Evolutionary conservation across 1,284 basidiomycete genomes (phyloP), one percentile per base, ranked within the genome.

Genomic region (Austroboletus olivaceoglutinosus): DNA sequence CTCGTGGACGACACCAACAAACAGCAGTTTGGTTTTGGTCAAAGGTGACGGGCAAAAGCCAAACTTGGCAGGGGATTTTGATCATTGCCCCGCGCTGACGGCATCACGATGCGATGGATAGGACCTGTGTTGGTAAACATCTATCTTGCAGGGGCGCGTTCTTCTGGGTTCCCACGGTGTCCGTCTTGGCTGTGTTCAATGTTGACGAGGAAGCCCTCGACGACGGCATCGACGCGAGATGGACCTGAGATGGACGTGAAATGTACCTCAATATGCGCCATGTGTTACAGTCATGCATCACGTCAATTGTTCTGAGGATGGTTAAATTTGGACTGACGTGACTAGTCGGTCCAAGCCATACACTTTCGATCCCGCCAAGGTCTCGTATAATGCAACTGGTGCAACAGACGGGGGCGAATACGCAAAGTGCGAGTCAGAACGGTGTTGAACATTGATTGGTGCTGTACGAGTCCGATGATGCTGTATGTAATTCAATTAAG

Each of bases 201-300:
- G 68, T 77, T 21, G 45, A 54, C 27, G 64, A 68, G 43, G 10
- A 25, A 25, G 69, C 65, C 0, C 58, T 63, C 13, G 70, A 76
- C 46, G 68, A 65, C 22, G n/a, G n/a, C 16, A 45, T 0, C 59
- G 57, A 8, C 62, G 70, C 12, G 60, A 57, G 37, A 33, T 67
- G 4, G 54, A 58, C 9, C 52, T 76, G 33, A 71, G n/a, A n/a
- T n/a, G n/a, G n/a, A n/a, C n/a, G n/a, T n/a, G n/a, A n/a, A n/a
- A n/a, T n/a, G n/a, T 73, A 40, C 78, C 77, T 10, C 58, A 75
- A n/a, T 74, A 71, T 43, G 80, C 76, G 3, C 75, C 73, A 6
- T 78, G 78, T 13, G 77, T 79, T 0, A 80, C n/a, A n/a, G n/a
- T 83, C 55, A 78, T 76, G 79, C 76, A 53, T 29, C 57, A 52